Conservation (phyloP, 139 green algal genomes). For the Limnomonas spitsbergensis region DNA sequence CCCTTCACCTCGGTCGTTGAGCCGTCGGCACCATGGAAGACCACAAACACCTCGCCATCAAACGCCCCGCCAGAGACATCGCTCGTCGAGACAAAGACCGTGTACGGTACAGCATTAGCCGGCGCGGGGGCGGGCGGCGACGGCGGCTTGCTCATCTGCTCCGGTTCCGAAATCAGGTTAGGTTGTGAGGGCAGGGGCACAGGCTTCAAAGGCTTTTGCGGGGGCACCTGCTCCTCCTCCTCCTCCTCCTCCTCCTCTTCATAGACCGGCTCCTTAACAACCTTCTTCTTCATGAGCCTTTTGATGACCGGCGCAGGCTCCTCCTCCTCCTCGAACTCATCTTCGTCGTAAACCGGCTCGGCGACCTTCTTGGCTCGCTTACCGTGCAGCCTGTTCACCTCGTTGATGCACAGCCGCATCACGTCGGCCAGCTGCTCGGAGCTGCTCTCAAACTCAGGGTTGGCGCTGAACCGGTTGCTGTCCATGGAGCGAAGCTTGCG, state of each 20-base stretch:
- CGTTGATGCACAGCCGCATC: conserved; percentile 15
- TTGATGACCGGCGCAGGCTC: neutral
- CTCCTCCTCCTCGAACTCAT: too few relatives aligned
- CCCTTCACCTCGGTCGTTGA: neutral
- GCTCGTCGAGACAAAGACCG: neutral
- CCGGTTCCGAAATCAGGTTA: neutral
- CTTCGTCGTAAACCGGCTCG: too few relatives aligned
- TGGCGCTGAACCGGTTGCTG: neutral
- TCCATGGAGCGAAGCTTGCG: conserved; percentile 16
- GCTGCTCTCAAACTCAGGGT: neutral
- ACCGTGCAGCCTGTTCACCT: conserved; percentile 7
- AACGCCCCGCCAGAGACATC: conserved; percentile 24
- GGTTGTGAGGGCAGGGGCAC: too few relatives aligned
- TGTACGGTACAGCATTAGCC: neutral
- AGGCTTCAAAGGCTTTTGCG: too few relatives aligned
- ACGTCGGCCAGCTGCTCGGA: conserved; percentile 15
- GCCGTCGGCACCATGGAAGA: neutral
- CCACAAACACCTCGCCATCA: conserved; percentile 20
- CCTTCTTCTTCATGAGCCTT: too few relatives aligned
- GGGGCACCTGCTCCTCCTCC: too few relatives aligned
- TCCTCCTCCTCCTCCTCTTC: too few relatives aligned
- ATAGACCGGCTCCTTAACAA: too few relatives aligned
- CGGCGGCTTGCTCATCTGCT: neutral
- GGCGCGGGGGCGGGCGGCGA: neutral
- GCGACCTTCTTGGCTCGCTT: neutral